These are phyloP conservation scores for Fusarium burgessii DNA, from an alignment of 2,329 filamentous ascomycete species.

Conservation along the genomic window DNA sequence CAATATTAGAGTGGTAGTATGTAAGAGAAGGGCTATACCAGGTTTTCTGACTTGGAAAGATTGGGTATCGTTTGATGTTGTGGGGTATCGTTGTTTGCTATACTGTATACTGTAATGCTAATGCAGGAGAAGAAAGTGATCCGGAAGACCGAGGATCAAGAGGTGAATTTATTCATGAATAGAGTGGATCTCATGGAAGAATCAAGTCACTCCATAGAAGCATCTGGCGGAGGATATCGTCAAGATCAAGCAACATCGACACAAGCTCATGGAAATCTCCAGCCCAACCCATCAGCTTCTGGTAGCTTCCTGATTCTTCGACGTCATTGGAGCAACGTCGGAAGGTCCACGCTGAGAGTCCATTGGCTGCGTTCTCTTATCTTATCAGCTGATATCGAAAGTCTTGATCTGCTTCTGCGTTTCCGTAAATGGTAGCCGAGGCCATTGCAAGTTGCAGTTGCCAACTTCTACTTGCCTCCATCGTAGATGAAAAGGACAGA, in stretches of 20 bases:
- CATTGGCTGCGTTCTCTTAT: constrained; percentile 39
- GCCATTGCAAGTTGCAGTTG: background rate
- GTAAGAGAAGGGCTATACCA: constrained; percentile 28
- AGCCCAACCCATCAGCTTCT: constrained; percentile 44
- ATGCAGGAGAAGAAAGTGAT: constrained; percentile 25
- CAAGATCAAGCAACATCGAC: constrained; percentile 43
- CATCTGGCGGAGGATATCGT: constrained; percentile 27
- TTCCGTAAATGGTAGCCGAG: constrained; percentile 3
- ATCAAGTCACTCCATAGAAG: constrained; percentile 31
- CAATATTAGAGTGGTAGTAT: constrained; percentile 6
- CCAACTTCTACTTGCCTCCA: background rate
- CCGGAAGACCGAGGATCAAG: constrained; percentile 7
- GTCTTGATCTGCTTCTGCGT: background rate
- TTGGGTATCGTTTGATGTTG: constrained; percentile 42
- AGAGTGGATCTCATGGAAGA: constrained; percentile 40
- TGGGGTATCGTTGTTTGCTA: constrained; percentile 38
- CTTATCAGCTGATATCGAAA: constrained; percentile 38
- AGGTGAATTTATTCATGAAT: constrained; percentile 44
- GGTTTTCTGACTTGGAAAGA: constrained; percentile 38
- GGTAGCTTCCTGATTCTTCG: constrained; percentile 49
- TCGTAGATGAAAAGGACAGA: background rate
- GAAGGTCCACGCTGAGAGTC: background rate
- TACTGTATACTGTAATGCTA: constrained; percentile 5
- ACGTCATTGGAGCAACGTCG: constrained; percentile 51
- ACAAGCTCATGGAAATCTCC: constrained; percentile 46